These are phyloP conservation scores for Abelmoschus esculentus DNA, from an alignment of 345 rosid species.

Conservation along the genomic window DNA sequence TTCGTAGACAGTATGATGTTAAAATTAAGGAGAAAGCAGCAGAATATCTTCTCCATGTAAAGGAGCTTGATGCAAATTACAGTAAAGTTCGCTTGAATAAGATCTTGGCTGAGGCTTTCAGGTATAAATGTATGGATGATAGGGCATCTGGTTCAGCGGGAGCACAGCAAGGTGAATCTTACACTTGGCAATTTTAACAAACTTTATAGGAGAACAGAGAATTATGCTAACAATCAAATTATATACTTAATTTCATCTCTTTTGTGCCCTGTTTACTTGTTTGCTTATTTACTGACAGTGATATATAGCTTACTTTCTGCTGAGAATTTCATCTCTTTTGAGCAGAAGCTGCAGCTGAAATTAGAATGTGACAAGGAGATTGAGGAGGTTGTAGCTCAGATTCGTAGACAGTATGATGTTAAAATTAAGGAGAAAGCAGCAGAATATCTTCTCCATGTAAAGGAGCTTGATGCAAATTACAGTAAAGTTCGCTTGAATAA, in stretches of 20 bases:
- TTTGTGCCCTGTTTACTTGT: too few species aligned
- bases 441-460: constrained; percentile 23
- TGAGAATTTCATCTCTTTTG: constrained; percentile 16
- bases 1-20: constrained; percentile 35
- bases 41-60: constrained; percentile 23
- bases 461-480: constrained; percentile 34
- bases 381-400: constrained; percentile 35
- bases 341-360: constrained; percentile 44
- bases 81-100: constrained; percentile 37
- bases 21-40: constrained; percentile 35
- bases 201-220: not conserved
- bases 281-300: not conserved
- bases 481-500: constrained; percentile 37
- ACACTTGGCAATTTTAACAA: not conserved
- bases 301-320: constrained; percentile 6
- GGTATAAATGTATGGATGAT: constrained; percentile 36
- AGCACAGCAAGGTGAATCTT: constrained; percentile 31
- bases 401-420: constrained; percentile 35
- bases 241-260: too few species aligned
- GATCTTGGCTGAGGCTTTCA: constrained; percentile 53
- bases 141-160: constrained; percentile 19
- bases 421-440: constrained; percentile 35
- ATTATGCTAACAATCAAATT: not conserved
- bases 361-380: constrained; percentile 50
- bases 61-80: constrained; percentile 34